Evolutionary conservation across 768 basidiomycete species (phyloP), one percentile per base, ranked within the genome.

Genomic region (Naganishia antarctica): DNA sequence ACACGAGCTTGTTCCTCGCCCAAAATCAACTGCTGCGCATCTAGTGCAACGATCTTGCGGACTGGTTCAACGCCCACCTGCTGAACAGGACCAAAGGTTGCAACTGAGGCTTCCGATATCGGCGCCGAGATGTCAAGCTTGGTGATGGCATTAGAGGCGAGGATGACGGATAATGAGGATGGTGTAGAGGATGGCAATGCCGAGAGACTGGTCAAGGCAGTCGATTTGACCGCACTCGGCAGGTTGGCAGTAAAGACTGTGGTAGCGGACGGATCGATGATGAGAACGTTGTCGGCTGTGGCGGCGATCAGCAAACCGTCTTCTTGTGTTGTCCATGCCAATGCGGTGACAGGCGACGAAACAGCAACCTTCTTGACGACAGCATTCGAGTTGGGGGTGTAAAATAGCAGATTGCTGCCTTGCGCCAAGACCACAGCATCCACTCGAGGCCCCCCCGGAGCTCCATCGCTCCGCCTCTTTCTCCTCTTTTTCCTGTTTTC

Each of bases 41-140:
- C 1, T 65, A 70, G 21, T 69, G 69, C 31, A 69, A 75, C 7
- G 71, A 73, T 25, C 58, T 50, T 16, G 62, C 71, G 50, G 50
- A 64, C 16, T 60, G 50, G n/a, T 61, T 58, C 32, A 66, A 64
- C 25, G 67, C 70, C 11, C 41, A 76, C 64, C 21, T 71, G 67
- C 16, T 66, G 64, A 9, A 72, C 53, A 5, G 70, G 63, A 23
- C 70, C 68, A 64, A 76, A 68, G 8, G 69, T 70, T 1, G 71
- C 60, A 2, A 70, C 71, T 4, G 74, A 72, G 0, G 70, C 69
- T 4, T 73, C 68, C 68, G 29, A 53, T 32, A 41, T 70, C 62
- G 29, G 68, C 4, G 71, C 66, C 23, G 71, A 62, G 28, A 74
- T 45, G 40, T 71, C 68, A 8, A 76, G 41, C 32, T 64, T 57